Evolutionary conservation across 2,329 filamentous ascomycete genomes (phyloP).

Genomic region (Gaeumannomyces tritici): DNA sequence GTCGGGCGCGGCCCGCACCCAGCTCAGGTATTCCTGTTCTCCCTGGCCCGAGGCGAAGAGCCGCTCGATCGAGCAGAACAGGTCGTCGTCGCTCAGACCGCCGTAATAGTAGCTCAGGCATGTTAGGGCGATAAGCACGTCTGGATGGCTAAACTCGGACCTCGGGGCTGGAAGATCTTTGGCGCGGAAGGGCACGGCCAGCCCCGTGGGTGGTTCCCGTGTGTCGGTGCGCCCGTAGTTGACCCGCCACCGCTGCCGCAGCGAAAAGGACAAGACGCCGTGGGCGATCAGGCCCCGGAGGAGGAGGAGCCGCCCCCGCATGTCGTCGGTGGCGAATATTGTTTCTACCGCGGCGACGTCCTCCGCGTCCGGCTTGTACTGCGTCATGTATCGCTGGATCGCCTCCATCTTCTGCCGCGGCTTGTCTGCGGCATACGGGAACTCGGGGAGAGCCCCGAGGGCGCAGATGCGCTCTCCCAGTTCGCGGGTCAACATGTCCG

Average conservation of each 20-base stretch:
- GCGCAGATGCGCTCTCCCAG: slow-evolving; percentile 32
- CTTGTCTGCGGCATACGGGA: slow-evolving; percentile 8
- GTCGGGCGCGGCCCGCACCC: slow-evolving; percentile 26
- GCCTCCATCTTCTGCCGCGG: neutral
- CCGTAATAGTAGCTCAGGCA: slow-evolving; percentile 46
- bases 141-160: slow-evolving; percentile 56
- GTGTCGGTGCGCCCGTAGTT: slow-evolving; percentile 47
- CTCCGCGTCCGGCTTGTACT: slow-evolving; percentile 14
- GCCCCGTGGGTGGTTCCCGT: slow-evolving; percentile 28
- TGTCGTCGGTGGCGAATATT: slow-evolving; percentile 25
- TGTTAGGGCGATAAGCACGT: slow-evolving; percentile 46
- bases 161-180: slow-evolving; percentile 46
- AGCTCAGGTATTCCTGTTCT: slow-evolving; percentile 37
- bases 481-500: slow-evolving; percentile 14
- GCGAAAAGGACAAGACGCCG: slow-evolving; percentile 41
- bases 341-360: slow-evolving; percentile 26
- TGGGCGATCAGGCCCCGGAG: slow-evolving; percentile 46
- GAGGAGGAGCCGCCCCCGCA: slow-evolving; percentile 29
- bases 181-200: slow-evolving; percentile 50
- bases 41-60: slow-evolving; percentile 43
- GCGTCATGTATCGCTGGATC: slow-evolving; percentile 28
- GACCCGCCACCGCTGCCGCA: slow-evolving; percentile 55
- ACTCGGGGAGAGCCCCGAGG: slow-evolving; percentile 23
- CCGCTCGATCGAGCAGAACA: slow-evolving; percentile 35
- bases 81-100: slow-evolving; percentile 40